Percentiles rank a stretch among this genome's conserved stretches.
Evolutionary conservation across 768 basidiomycete species (phyloP).

Genomic region (Phaeotremella skinneri): DNA sequence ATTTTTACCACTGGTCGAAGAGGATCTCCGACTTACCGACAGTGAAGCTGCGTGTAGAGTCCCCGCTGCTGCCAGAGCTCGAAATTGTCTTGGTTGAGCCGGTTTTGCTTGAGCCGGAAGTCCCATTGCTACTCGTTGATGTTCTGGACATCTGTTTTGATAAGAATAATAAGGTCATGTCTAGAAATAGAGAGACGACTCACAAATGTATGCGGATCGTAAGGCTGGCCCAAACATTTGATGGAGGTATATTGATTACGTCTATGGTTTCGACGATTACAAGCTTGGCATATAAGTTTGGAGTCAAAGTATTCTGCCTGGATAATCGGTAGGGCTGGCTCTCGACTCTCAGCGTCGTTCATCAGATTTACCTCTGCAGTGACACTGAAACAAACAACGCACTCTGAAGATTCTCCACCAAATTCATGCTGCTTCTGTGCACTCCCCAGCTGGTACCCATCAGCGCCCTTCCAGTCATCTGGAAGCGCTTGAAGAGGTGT

Average conservation of each 20-base stretch:
- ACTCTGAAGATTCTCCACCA: neutral
- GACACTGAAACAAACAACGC: neutral
- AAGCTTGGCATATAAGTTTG: neutral
- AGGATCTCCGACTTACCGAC: too few species aligned
- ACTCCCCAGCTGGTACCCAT: neutral
- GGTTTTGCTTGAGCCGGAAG: too few species aligned
- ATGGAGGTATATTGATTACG: neutral
- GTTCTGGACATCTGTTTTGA: too few species aligned
- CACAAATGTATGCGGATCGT: neutral
- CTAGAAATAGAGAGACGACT: too few species aligned
- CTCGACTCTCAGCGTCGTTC: neutral
- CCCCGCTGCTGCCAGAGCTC: too few species aligned
- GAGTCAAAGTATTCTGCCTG: neutral
- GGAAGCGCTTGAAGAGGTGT: neutral
- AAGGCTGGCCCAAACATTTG: neutral
- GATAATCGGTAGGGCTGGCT: neutral
- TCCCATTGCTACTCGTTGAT: too few species aligned
- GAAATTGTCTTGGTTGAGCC: too few species aligned
- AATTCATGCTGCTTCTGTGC: neutral
- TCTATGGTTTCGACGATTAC: neutral
- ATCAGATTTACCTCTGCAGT: neutral
- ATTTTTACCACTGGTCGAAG: too few species aligned
- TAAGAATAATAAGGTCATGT: too few species aligned
- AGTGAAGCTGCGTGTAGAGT: too few species aligned
- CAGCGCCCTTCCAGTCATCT: neutral